Evolutionary conservation across 78 protist species (phyloP).

Genomic region (Dictyostelium firmibasis): DNA sequence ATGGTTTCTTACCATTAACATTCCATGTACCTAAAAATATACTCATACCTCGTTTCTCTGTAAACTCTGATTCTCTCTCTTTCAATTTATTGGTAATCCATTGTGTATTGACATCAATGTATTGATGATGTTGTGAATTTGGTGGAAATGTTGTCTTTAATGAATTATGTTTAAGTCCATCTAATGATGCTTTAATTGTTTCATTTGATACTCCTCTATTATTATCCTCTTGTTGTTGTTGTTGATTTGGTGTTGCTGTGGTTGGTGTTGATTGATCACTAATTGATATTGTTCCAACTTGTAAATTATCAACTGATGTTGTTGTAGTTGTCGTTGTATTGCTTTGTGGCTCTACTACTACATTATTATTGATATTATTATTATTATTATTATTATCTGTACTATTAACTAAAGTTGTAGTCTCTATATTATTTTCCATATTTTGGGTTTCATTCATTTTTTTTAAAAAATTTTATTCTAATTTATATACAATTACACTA

Average conservation of each 20-base stretch:
- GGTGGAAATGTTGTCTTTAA: background rate
- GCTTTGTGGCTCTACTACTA: background rate
- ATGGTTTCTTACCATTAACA: slow-evolving; percentile 87
- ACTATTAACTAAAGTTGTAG: background rate
- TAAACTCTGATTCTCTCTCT: slow-evolving; percentile 63
- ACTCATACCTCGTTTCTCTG: slow-evolving; percentile 57
- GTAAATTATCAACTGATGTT: background rate
- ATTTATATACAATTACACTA: background rate
- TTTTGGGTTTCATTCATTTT: background rate
- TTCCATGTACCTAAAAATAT: slow-evolving; percentile 86
- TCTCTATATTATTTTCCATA: background rate
- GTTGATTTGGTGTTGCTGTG: background rate
- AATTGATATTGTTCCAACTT: background rate
- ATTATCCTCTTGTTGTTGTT: background rate
- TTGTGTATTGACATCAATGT: slow-evolving; percentile 37
- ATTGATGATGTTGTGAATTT: background rate
- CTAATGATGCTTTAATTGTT: slow-evolving; percentile 41
- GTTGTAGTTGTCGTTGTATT: background rate
- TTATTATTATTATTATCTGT: too few relatives aligned
- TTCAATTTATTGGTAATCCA: slow-evolving; percentile 77
- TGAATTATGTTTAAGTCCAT: slow-evolving; percentile 6
- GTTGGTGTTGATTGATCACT: background rate
- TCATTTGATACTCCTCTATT: slow-evolving; percentile 51
- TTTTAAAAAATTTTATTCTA: too few relatives aligned
- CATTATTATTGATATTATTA: too few relatives aligned